These are phyloP conservation scores for Acacia concinna DNA, from an alignment of 331 rosid species.

Conservation along the genomic window DNA sequence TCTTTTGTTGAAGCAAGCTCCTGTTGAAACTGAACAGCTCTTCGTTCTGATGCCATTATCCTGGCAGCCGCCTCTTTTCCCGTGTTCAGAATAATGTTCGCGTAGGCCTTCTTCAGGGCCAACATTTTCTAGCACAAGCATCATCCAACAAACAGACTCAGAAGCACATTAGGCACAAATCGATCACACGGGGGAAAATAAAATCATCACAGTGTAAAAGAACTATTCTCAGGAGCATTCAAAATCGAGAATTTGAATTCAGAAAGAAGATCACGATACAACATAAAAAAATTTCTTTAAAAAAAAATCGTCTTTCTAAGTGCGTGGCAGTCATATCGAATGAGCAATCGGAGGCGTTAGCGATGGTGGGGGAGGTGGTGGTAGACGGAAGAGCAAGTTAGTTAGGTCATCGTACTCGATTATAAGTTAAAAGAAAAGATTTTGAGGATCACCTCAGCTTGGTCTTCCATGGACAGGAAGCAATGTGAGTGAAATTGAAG, in stretches of 20 bases:
- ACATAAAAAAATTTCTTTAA: neutral
- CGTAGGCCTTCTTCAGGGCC: constrained; percentile 83
- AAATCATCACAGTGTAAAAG: neutral
- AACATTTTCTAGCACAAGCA: constrained; percentile 44
- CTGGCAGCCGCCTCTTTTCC: constrained; percentile 81
- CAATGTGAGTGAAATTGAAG: constrained; percentile 36
- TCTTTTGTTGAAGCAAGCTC: constrained; percentile 55
- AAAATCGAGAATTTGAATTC: neutral
- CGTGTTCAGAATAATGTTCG: constrained; percentile 76
- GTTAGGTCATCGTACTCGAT: constrained; percentile 7
- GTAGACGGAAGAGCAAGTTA: neutral
- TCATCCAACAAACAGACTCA: neutral
- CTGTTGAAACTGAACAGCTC: constrained; percentile 46
- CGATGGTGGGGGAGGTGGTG: neutral
- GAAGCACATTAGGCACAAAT: constrained; percentile 19
- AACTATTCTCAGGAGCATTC: neutral
- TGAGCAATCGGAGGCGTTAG: neutral
- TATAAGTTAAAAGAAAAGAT: neutral
- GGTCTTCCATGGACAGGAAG: neutral
- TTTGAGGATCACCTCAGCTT: constrained; percentile 15
- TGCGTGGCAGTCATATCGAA: neutral
- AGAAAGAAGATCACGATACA: neutral
- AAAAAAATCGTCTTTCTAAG: neutral
- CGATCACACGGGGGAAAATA: neutral
- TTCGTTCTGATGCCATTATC: constrained; percentile 68